A percentile compares a stretch with the other conserved stretches of the same genome.
Evolutionary conservation across 768 basidiomycete species (phyloP).

Genomic region (Suillus variegatus): DNA sequence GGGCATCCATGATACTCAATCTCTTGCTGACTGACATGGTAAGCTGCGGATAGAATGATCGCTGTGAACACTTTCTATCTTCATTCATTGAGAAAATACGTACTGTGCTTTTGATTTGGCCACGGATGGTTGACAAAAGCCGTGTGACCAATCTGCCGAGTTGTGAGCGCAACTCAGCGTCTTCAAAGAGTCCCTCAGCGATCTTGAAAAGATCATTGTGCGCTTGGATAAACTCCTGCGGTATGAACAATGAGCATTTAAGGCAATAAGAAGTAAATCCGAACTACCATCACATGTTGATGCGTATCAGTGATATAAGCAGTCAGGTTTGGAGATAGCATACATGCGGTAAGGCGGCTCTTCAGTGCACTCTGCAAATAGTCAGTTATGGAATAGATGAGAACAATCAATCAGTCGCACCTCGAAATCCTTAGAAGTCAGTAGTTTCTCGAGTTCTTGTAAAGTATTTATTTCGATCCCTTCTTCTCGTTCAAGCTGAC

Average conservation of each 20-base stretch:
- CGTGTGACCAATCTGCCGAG: slow-evolving; percentile 4
- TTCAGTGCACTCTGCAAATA: slow-evolving; percentile 1
- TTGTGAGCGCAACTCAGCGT: neutral
- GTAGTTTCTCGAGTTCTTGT: neutral
- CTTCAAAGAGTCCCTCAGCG: slow-evolving; percentile 4
- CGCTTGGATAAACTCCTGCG: slow-evolving; percentile 7
- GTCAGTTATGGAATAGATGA: neutral
- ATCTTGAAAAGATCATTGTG: slow-evolving; percentile 8
- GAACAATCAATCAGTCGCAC: neutral
- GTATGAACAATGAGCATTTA: neutral
- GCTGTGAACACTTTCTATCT: no score
- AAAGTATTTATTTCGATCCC: neutral
- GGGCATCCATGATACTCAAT: slow-evolving; percentile 8
- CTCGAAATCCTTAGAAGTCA: neutral
- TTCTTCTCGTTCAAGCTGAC: neutral
- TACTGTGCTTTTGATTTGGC: neutral
- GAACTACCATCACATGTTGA: slow-evolving; percentile 5
- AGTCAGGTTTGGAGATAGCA: slow-evolving; percentile 12
- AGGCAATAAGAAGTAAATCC: neutral
- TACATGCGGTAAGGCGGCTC: slow-evolving; percentile 3
- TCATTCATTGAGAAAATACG: no score
- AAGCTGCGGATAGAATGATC: neutral
- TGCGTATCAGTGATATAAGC: slow-evolving; percentile 10
- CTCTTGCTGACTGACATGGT: slow-evolving; percentile 3
- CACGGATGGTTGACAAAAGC: slow-evolving; percentile 4